Conservation (phyloP, 495 filamentous ascomycete genomes). For the Aspergillus sparsus region DNA sequence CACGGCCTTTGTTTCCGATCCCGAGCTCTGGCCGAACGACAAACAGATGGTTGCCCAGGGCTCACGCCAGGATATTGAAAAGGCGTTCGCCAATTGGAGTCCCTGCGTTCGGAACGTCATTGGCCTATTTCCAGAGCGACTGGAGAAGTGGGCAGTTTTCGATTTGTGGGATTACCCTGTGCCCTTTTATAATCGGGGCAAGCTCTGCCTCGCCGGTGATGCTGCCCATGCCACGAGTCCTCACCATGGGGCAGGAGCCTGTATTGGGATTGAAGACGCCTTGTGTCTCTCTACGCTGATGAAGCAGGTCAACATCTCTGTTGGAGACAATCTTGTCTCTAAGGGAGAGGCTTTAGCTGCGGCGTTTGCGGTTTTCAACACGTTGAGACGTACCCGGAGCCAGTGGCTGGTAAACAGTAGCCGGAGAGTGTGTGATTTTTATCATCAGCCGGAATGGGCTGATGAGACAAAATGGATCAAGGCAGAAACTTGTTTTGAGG, state of each 20-base stretch:
- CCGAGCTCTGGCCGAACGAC: constrained; percentile 18
- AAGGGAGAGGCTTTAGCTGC: background rate
- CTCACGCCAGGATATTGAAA: background rate
- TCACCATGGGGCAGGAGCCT: constrained; percentile 44
- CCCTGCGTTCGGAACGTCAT: constrained; percentile 22
- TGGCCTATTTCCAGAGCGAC: constrained; percentile 27
- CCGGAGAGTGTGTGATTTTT: background rate
- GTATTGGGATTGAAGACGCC: constrained; percentile 42
- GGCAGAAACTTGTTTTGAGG: background rate
- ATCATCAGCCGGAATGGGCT: constrained; percentile 2
- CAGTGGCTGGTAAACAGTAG: constrained; percentile 1
- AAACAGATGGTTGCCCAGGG: background rate
- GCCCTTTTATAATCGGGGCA: constrained; percentile 30
- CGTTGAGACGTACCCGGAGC: background rate
- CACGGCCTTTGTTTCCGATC: constrained; percentile 25
- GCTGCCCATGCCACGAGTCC: constrained; percentile 47
- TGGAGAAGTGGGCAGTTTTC: constrained; percentile 42
- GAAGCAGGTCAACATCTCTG: constrained; percentile 1
- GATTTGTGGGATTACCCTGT: constrained; percentile 38
- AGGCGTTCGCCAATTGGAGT: background rate
- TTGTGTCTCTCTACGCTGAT: constrained; percentile 24
- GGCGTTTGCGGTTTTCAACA: background rate
- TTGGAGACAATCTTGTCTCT: background rate
- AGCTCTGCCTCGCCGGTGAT: constrained; percentile 40
- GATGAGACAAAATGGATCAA: background rate